A percentile compares a stretch with the other conserved stretches of the same genome.
Evolutionary conservation across 73 alveolate genomes (phyloP).

Genomic region (Uronychia binucleata): DNA sequence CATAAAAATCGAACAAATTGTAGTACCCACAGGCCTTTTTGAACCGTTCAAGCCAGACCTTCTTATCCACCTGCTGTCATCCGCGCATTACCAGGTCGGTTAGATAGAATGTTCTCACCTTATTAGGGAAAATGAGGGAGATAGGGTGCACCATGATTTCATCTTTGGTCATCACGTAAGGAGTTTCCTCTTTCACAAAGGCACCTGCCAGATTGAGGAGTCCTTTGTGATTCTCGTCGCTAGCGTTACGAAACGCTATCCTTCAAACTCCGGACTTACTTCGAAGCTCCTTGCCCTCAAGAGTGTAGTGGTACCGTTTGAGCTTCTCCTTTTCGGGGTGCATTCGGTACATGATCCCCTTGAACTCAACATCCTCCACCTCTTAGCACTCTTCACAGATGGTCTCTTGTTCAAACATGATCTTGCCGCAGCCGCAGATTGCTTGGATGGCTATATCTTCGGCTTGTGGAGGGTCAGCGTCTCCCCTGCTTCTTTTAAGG

Average conservation of each 20-base stretch:
- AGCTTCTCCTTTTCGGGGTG: slow-evolving; percentile 63
- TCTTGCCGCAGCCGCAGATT: neutral
- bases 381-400: neutral
- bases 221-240: slow-evolving; percentile 61
- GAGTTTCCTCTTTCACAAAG: slow-evolving; percentile 37
- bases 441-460: neutral
- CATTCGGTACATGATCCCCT: slow-evolving; percentile 78
- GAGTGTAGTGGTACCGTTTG: slow-evolving; percentile 24
- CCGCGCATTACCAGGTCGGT: neutral
- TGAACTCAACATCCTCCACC: slow-evolving; percentile 24
- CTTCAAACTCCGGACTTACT: slow-evolving; percentile 26
- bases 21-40: slow-evolving; percentile 61
- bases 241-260: no score
- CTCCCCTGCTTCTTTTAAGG: neutral
- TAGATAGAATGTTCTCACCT: slow-evolving; percentile 52
- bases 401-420: neutral
- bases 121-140: slow-evolving; percentile 53
- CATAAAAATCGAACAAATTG: slow-evolving; percentile 72
- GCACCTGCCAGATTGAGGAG: slow-evolving; percentile 50
- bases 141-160: slow-evolving; percentile 41
- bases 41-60: slow-evolving; percentile 39
- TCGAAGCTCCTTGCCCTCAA: slow-evolving; percentile 56
- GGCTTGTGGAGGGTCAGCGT: neutral
- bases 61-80: slow-evolving; percentile 10
- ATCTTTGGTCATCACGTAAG: slow-evolving; percentile 17